Conservation (phyloP, 2,329 filamentous ascomycete species). For the Epichloe aotearoae region DNA sequence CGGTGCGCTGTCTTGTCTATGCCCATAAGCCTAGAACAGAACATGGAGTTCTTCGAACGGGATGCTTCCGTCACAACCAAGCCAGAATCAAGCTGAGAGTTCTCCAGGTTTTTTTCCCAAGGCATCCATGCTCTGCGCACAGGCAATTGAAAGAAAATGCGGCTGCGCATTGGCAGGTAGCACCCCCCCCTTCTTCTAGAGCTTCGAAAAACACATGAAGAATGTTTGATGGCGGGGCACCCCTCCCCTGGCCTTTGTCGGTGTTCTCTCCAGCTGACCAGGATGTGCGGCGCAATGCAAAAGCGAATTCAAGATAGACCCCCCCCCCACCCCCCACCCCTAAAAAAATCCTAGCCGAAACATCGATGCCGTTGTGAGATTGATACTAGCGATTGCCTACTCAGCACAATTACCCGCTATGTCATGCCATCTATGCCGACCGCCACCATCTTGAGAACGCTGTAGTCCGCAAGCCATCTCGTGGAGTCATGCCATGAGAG, state of each 20-base stretch:
- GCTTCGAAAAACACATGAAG: conserved; percentile 1
- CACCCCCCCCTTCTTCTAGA: conserved; percentile 1
- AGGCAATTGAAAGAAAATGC: neutral
- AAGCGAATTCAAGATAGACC: neutral
- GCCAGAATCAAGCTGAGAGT: neutral
- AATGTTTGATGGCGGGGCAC: neutral
- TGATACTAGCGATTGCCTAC: conserved; percentile 6
- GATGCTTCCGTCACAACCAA: neutral
- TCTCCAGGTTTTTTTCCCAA: neutral
- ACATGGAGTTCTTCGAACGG: neutral
- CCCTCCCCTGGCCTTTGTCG: neutral
- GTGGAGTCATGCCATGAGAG: conserved; percentile 3
- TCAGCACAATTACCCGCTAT: conserved; percentile 7
- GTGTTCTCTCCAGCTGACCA: conserved; percentile 5
- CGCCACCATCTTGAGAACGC: conserved; percentile 9
- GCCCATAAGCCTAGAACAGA: neutral
- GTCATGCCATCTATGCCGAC: conserved; percentile 10
- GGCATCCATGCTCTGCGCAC: neutral
- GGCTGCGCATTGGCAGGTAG: neutral
- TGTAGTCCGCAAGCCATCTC: conserved; percentile 8
- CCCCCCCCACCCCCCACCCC: neutral
- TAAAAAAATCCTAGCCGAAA: neutral
- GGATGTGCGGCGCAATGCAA: neutral
- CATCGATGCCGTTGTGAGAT: conserved; percentile 8
- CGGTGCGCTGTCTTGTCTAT: neutral